Base-by-base conservation (phyloP, 176 grass and related monocot species). In the Aegilops bicornis region DNA sequence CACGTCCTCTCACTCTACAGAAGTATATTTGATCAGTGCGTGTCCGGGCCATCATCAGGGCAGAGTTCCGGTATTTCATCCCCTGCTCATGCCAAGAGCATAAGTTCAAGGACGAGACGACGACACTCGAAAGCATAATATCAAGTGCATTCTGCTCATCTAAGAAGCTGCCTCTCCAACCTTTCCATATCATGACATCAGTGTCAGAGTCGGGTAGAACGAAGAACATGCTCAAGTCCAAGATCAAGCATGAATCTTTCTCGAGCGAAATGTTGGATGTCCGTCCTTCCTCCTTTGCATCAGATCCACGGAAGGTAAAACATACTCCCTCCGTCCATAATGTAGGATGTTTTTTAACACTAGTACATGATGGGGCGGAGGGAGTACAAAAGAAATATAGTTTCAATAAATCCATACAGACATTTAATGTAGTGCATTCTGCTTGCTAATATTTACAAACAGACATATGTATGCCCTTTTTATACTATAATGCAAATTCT, bases 131-230 rank as follows among this genome's bases (percentile, higher is more conserved):
- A n/a, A 94, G 86, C 84, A 90, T 98, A 83, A 95, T 95, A 89
- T 91, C 96, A 19, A 96, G 90, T 87, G 85, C 93, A 58, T 98
- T 98, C 76, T 98, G 96, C 88, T 98, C 93, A 67, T 96, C 96
- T 12, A 96, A 96, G 60, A 96, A 96, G 81, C 94, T 94, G 24
- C 90, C 90, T n/a, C 87, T 99, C 39, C 96, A 94, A 52, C 90
- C 92, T 84, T 91, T 98, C 30, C 91, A 91, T 25, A 91, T 96
- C 77, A 91, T 94, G 84, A 81, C 92, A 62, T 85, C 94, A 0
- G 87, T 92, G 30, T 90, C 88, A 7, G 94, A 94, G 42, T 84
- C 86, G 0, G 84, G 89, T 19, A 78, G 52, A 73, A 85, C 84
- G 7, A 95, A 90, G 65, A 86, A 70, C 70, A 75, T 82, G 84